phyloP scores from a whole-genome alignment of 169 alveolate genomes.

The Eimeria acervulina region DNA sequence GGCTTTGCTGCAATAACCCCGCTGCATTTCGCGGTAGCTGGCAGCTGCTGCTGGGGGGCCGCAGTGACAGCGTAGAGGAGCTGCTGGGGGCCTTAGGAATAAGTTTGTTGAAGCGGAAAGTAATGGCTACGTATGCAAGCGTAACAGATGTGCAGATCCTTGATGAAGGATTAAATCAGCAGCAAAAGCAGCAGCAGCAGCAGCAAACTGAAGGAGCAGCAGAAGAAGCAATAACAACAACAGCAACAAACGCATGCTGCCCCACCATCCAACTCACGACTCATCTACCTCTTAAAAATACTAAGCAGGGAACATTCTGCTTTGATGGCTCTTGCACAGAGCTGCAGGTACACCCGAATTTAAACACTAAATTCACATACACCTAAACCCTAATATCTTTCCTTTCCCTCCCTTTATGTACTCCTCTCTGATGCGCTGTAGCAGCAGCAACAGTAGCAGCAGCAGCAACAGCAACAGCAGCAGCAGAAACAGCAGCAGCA shows the following conservation, averaged over 20 bases:
- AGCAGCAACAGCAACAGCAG: not conserved
- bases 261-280: conserved; percentile 68
- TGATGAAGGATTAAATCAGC: too few species aligned
- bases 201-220: too few species aligned
- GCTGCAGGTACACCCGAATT: not conserved
- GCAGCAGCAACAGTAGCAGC: not conserved
- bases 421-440: not conserved
- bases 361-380: too few species aligned
- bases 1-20: conserved; percentile 7
- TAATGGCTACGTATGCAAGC: conserved; percentile 70
- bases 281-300: conserved; percentile 73
- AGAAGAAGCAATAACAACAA: not conserved
- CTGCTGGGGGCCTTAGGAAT: conserved; percentile 73
- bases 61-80: conserved; percentile 70
- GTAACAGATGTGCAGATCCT: conserved; percentile 67
- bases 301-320: conserved; percentile 61
- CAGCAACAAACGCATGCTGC: not conserved
- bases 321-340: conserved; percentile 73
- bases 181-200: not conserved
- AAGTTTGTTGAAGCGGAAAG: conserved; percentile 63
- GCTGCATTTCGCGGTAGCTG: conserved; percentile 73
- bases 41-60: conserved; percentile 72
- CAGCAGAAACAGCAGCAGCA: not conserved
- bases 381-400: not conserved
- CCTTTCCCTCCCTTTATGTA: too few species aligned